Evolutionary conservation across 2,329 filamentous ascomycete species (phyloP).

Genomic region (Calonectria henricotiae): DNA sequence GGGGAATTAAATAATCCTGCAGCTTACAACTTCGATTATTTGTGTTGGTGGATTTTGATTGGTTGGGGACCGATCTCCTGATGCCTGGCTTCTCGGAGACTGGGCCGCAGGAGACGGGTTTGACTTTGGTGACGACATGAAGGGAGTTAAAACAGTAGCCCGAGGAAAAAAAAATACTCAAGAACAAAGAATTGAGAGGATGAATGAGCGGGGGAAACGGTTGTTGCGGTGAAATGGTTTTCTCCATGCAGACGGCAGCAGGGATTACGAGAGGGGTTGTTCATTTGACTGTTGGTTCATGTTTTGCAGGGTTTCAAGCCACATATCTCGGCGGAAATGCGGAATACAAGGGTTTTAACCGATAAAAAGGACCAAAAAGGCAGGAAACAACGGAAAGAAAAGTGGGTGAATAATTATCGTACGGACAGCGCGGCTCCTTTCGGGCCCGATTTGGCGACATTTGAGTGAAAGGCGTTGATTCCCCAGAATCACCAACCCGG

Average conservation of each 20-base stretch:
- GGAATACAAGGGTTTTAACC: background rate
- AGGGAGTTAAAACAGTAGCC: too few species aligned
- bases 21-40: conserved; percentile 11
- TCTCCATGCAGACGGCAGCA: background rate
- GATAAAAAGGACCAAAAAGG: background rate
- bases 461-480: background rate
- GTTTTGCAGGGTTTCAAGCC: background rate
- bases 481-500: background rate
- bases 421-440: background rate
- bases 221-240: conserved; percentile 13
- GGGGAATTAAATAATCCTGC: background rate
- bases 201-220: background rate
- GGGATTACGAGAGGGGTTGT: conserved; percentile 10
- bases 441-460: too few species aligned
- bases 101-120: background rate
- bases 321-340: background rate
- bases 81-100: background rate
- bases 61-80: background rate
- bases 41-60: background rate
- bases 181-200: background rate
- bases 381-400: background rate
- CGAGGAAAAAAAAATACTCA: background rate
- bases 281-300: background rate
- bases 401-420: background rate
- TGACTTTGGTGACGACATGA: conserved; percentile 2